phyloP scores from a whole-genome alignment of 2,329 filamentous ascomycete species.

The Xylariaceae sp. region DNA sequence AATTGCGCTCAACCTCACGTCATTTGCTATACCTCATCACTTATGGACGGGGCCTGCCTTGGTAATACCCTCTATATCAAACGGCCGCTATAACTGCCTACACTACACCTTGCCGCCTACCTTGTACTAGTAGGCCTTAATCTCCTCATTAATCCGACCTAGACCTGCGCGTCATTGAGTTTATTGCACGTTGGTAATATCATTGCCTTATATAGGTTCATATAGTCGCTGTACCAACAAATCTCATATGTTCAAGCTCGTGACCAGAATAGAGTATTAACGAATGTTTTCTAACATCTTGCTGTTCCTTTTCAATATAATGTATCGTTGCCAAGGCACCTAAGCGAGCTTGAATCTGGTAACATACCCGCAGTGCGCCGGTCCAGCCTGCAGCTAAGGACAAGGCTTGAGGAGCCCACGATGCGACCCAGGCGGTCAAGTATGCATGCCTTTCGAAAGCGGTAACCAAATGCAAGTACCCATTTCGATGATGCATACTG shows the following conservation, averaged over 20 bases:
- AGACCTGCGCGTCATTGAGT: too few relatives aligned
- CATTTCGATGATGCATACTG: slow-evolving; percentile 10
- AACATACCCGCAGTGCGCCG: background rate
- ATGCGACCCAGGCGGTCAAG: slow-evolving; percentile 25
- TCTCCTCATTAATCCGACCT: too few relatives aligned
- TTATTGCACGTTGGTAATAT: too few relatives aligned
- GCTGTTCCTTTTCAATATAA: too few relatives aligned
- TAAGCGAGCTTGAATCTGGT: background rate
- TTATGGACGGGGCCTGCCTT: slow-evolving; percentile 21
- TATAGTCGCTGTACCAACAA: too few relatives aligned
- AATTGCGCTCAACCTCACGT: slow-evolving; percentile 9
- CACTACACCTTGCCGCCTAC: background rate
- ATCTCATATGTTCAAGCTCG: too few relatives aligned
- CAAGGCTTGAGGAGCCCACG: slow-evolving; percentile 10
- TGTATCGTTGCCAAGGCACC: background rate
- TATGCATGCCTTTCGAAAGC: slow-evolving; percentile 16
- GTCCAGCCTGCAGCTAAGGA: slow-evolving; percentile 1
- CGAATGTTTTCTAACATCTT: too few relatives aligned
- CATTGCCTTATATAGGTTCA: too few relatives aligned
- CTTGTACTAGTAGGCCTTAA: too few relatives aligned
- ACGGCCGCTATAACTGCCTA: slow-evolving; percentile 14
- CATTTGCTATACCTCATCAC: slow-evolving; percentile 19
- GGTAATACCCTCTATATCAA: slow-evolving; percentile 13
- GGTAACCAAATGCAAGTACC: slow-evolving; percentile 5
- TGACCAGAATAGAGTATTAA: too few relatives aligned